Base-by-base conservation (phyloP, 768 basidiomycete species). In the Mycena metata region DNA sequence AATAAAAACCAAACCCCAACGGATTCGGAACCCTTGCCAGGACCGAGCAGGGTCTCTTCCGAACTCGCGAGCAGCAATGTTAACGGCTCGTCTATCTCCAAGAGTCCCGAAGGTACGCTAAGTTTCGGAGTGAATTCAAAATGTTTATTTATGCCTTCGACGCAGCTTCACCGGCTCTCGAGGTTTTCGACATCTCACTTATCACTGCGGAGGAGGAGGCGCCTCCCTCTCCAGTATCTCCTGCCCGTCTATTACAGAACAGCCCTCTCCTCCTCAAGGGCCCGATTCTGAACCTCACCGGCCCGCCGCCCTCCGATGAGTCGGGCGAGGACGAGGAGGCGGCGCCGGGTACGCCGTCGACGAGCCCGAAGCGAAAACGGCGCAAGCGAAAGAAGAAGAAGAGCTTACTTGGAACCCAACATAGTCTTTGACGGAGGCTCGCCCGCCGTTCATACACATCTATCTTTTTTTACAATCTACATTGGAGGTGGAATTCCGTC, bases 281-380 rank as follows among this genome's bases (percentile, higher is more conserved):
- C 4, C 85, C 88, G 16, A 67, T 91, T 21, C 78, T 92, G 30
- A 91, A 91, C 72, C 81, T 91, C 13, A 78, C 77, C 45, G 88
- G 88, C 2, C 86, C 85, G 26, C 85, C 83, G 57, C 60, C 76
- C 19, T 58, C 57, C 26, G 49, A 51, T 19, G 49, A 80, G 76
- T 43, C 54, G 13, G 77, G 78, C 41, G 75, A 73, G 16, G 78
- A 80, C 10, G 74, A 75, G 17, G 79, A 79, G n/a, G 72, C 46
- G 6, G 56, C 60, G 30, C 54, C 66, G 13, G 72, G 72, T 24
- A 66, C 73, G 9, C 66, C 73, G 26, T 66, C 63, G 16, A 66
- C 66, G 21, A 79, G 73, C 69, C 77, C 83, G 39, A 90, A 85
- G 74, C 90, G 86, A 80, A 90, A 83, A 69, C 82, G 86, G 76